Percentiles rank a stretch among this genome's conserved stretches.
Conservation (phyloP, 768 basidiomycete species). For the Asterophora lycoperdoides region DNA sequence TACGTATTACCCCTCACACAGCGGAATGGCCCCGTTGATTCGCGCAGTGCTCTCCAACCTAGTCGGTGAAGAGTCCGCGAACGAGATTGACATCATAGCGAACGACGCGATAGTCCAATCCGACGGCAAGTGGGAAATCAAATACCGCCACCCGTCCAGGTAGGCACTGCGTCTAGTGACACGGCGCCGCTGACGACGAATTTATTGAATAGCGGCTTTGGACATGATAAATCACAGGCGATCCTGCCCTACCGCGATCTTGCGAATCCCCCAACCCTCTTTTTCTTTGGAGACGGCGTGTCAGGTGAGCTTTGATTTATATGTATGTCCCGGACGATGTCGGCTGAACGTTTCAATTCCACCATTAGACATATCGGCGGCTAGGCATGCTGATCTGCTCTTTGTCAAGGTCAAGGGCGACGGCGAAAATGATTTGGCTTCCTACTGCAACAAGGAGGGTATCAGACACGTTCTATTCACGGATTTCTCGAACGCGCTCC, state of each 20-base stretch:
- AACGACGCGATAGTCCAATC: conserved; percentile 73
- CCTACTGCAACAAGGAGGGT: conserved; percentile 73
- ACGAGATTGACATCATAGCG: conserved; percentile 86
- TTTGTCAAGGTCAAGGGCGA: conserved; percentile 83
- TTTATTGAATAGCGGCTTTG: conserved; percentile 67
- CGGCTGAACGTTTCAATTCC: not conserved
- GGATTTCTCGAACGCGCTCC: conserved; percentile 62
- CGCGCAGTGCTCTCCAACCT: conserved; percentile 85
- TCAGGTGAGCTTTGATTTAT: conserved; percentile 54
- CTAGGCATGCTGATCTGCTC: conserved; percentile 87
- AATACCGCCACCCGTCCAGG: conserved; percentile 88
- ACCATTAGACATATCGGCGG: conserved; percentile 80
- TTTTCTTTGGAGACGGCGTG: conserved; percentile 98
- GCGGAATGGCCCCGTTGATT: conserved; percentile 93
- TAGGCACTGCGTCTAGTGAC: conserved; percentile 23
- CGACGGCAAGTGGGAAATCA: conserved; percentile 74
- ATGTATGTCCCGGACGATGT: not conserved
- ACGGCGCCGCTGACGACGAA: not conserved
- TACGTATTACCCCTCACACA: conserved; percentile 27
- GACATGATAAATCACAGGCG: conserved; percentile 95
- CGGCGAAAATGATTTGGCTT: conserved; percentile 82
- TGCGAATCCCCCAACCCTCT: conserved; percentile 67
- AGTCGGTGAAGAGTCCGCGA: conserved; percentile 66
- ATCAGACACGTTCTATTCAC: conserved; percentile 79
- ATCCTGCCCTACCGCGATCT: conserved; percentile 87